Base-by-base conservation (phyloP, 208 protist genomes). In the Endotrypanum monterogeii region DNA sequence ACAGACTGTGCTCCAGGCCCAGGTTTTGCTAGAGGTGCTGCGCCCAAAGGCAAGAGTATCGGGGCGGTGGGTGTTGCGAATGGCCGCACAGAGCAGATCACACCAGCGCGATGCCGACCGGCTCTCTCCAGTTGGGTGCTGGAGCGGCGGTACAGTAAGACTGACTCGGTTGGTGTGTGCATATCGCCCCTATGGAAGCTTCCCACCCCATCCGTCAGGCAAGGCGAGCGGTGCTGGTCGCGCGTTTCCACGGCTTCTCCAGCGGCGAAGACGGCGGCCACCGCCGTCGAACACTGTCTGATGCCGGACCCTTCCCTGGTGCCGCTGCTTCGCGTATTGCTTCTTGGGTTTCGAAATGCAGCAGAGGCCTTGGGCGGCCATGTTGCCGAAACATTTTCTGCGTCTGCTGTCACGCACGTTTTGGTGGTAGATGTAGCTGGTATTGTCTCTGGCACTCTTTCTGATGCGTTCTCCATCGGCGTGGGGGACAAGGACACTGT, bases 321-420 rank as follows among this genome's bases (percentile, higher is more conserved):
- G 37, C 71, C 79, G 5, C 58, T 95, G 46, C 71, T 90, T 11
- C 76, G 83, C 4, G 83, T 88, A n/a, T 58, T 94, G 56, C 48
- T 88, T 8, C 74, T 74, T 50, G 86, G 71, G n/a, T 69, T 96
- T 2, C 72, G 75, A 37, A 77, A 85, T 41, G 81, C 84, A 12
- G 84, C 90, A 5, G 72, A 71, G 44, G 75, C 87, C 37, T 83
- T 96, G 23, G 86, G 85, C n/a, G 92, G 89, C 35, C 83, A 82
- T 44, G 55, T 86, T 0, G 66, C 55, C 2, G 87, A 93, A 8
- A 52, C 57, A 16, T 87, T 88, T 51, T 57, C 85, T 1, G 35
- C 72, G 4, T 71, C 85, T 7, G 80, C 83, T 5, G 85, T 92
- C 25, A 96, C 92, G 32, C 92, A 96, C 71, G 83, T 93, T 35